Conservation (phyloP, 1,284 basidiomycete species). For the Wallemia ichthyophaga region DNA sequence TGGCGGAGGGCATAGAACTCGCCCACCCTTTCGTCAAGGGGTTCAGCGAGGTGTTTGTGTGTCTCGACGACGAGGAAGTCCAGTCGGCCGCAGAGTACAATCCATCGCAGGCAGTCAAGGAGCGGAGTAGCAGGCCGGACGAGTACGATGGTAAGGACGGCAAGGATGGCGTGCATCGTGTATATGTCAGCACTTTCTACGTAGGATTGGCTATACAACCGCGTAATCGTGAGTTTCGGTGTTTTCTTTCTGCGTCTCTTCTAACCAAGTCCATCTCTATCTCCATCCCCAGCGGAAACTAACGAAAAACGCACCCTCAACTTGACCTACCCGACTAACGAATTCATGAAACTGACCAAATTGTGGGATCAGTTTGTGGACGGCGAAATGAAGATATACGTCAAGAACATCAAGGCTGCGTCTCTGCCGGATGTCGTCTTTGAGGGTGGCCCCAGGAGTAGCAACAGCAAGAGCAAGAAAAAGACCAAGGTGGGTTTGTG, state of each 20-base stretch:
- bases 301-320: slow-evolving; percentile 37
- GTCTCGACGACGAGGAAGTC: slow-evolving; percentile 58
- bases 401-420: slow-evolving; percentile 59
- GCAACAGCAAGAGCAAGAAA: neutral
- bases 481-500: neutral
- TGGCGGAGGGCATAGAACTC: slow-evolving; percentile 60
- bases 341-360: slow-evolving; percentile 85
- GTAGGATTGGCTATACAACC: slow-evolving; percentile 82
- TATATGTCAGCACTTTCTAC: slow-evolving; percentile 84
- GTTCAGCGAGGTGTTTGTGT: slow-evolving; percentile 62
- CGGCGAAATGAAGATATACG: slow-evolving; percentile 69
- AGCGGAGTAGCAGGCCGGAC: slow-evolving; percentile 36
- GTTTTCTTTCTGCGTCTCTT: too few relatives aligned
- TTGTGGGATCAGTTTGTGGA: slow-evolving; percentile 90
- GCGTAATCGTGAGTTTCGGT: slow-evolving; percentile 42
- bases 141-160: slow-evolving; percentile 50
- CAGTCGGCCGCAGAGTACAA: slow-evolving; percentile 69
- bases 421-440: neutral
- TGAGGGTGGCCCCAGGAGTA: neutral
- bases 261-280: slow-evolving; percentile 4
- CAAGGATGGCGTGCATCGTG: slow-evolving; percentile 25
- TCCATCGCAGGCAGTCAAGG: slow-evolving; percentile 34
- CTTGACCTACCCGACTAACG: slow-evolving; percentile 83
- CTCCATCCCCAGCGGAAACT: slow-evolving; percentile 5
- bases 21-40: slow-evolving; percentile 91